Base-by-base conservation (phyloP, 108 stramenopile species). In the Skeletonema tropicum region DNA sequence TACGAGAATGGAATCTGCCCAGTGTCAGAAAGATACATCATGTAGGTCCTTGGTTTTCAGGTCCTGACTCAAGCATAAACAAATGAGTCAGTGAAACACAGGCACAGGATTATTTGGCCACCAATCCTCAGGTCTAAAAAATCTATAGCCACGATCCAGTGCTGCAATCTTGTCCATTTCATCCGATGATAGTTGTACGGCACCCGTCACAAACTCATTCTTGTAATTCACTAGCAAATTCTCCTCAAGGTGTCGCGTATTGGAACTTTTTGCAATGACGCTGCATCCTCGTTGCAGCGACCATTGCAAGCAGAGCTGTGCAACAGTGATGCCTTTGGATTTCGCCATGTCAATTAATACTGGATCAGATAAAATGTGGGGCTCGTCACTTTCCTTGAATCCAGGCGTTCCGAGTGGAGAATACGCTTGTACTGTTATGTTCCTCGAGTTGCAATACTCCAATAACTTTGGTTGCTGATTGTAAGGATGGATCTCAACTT, bases 401-500 rank as follows among this genome's bases (percentile, higher is more conserved):
- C 87, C 87, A 13, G 87, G 84, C 11, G 83, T 75, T 11, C 94
- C 97, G 23, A 97, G 76, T 4, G 97, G 94, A 8, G 88, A 88
- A 67, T 93, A 97, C 0, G 89, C 97, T 60, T 90, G 90, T 12
- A 96, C 90, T 26, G 78, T 70, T 14, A 97, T 72, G 23, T 84
- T 89, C 33, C 87, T 82, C 48, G 65, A 71, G 58, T 84, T 57
- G 71, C 94, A 95, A 82, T 89, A 95, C 31, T 68, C 68, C 9
- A 93, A 29, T n/a, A 96, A 77, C 35, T 86, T 77, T 10, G 77
- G 73, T 79, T 95, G 95, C 57, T 87, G 86, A 38, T 92, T 83
- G 71, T 88, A 88, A 33, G 97, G 97, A 74, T 97, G 97, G 35
- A 89, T 83, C 76, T 97, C 97, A 17, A 95, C 89, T 82, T 97